Conservation (phyloP, 164 flowering plant genomes). For the Piper longum region DNA sequence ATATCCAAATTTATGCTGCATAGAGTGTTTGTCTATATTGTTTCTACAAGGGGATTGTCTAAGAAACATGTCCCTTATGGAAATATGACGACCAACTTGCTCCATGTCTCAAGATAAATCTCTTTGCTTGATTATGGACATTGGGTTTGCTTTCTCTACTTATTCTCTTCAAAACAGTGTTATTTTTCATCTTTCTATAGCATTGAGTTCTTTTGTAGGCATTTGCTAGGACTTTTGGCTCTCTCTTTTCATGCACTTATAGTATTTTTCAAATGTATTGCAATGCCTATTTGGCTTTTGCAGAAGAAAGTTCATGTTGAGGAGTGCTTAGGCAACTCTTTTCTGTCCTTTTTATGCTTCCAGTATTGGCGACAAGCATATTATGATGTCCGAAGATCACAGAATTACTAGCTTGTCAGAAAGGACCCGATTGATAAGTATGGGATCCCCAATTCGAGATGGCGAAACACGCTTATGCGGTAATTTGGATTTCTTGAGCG, state of each 20-base stretch:
- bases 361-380: constrained; percentile 60
- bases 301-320: not conserved
- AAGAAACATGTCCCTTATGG: not conserved
- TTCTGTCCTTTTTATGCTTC: not conserved
- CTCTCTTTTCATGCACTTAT: not conserved
- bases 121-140: not conserved
- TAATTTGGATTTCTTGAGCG: constrained; percentile 11
- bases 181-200: not conserved
- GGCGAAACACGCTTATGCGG: constrained; percentile 87
- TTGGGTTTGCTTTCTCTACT: not conserved
- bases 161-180: not conserved
- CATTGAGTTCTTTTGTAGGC: not conserved
- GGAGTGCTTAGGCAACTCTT: not conserved
- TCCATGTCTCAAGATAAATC: not conserved
- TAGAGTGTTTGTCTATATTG: not conserved
- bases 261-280: no score
- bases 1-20: not conserved
- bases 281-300: no score
- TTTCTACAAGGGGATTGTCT: not conserved
- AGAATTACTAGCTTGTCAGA: constrained; percentile 62
- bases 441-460: constrained; percentile 66
- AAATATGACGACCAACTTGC: not conserved
- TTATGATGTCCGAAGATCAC: constrained; percentile 91
- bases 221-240: no score
- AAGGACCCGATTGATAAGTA: constrained; percentile 45